phyloP scores from a whole-genome alignment of 306 rosid species.

The Morella rubra region DNA sequence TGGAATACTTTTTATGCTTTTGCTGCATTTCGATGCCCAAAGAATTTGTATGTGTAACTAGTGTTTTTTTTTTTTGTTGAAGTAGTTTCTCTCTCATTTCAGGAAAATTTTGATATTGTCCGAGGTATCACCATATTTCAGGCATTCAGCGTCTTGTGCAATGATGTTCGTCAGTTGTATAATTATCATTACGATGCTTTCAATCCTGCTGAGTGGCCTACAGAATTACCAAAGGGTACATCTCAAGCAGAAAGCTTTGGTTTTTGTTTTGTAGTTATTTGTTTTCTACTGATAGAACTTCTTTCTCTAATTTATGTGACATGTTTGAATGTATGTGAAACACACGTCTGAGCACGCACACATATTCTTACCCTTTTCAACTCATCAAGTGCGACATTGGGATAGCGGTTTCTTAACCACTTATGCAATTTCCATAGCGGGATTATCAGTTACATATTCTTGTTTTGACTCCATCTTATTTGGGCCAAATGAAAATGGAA shows the following conservation, averaged over 20 bases:
- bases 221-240: constrained; percentile 81
- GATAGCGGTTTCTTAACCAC: neutral
- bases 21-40: neutral
- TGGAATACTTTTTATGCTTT: neutral
- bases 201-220: constrained; percentile 59
- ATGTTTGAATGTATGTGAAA: neutral
- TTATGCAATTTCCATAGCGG: neutral
- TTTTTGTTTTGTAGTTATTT: constrained; percentile 17
- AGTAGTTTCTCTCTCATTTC: constrained; percentile 42
- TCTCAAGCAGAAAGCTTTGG: constrained; percentile 16
- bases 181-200: constrained; percentile 74
- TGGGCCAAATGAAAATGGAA: too few relatives aligned
- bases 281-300: constrained; percentile 10
- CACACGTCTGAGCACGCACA: neutral
- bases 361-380: neutral
- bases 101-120: constrained; percentile 40
- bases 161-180: constrained; percentile 81
- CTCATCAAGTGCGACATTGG: neutral
- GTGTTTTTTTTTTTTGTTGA: constrained; percentile 37
- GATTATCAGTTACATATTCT: too few relatives aligned
- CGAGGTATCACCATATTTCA: constrained; percentile 61
- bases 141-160: constrained; percentile 84
- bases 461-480: neutral
- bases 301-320: neutral
- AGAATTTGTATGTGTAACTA: neutral